Evolutionary conservation across 331 rosid genomes (phyloP).

Genomic region (Phaseolus coccineus): DNA sequence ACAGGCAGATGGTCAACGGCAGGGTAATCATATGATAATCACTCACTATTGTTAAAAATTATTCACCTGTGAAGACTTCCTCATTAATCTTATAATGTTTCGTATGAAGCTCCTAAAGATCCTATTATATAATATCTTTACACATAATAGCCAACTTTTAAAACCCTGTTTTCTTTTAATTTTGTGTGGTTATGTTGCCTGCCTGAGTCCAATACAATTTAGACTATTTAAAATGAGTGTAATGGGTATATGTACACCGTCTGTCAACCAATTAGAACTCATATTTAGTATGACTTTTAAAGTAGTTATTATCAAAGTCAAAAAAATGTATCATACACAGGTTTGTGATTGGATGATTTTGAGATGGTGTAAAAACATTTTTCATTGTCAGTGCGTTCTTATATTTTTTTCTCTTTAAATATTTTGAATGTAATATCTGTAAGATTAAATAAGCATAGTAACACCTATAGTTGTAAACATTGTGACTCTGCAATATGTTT

Average conservation of each 20-base stretch:
- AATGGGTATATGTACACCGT: too few species aligned
- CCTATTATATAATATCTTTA: not conserved
- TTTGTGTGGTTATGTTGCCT: constrained; percentile 21
- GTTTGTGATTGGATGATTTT: too few species aligned
- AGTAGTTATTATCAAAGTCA: too few species aligned
- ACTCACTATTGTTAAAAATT: constrained; percentile 21
- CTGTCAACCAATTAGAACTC: too few species aligned
- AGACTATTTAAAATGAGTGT: not conserved
- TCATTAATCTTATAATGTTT: constrained; percentile 22
- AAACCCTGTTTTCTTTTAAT: constrained; percentile 23
- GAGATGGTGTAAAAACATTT: too few species aligned
- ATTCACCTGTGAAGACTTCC: not conserved
- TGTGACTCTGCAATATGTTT: constrained; percentile 31
- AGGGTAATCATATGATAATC: constrained; percentile 56
- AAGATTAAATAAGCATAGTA: constrained; percentile 1
- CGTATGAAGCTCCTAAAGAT: not conserved
- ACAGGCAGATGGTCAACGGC: constrained; percentile 69
- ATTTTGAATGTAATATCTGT: constrained; percentile 35
- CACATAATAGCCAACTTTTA: not conserved
- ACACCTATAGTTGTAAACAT: constrained; percentile 33
- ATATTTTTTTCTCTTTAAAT: not conserved
- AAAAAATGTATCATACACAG: too few species aligned
- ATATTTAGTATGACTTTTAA: too few species aligned
- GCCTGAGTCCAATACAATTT: constrained; percentile 4
- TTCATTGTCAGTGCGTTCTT: too few species aligned